Evolutionary conservation across 2,329 filamentous ascomycete genomes (phyloP).

Genomic region (Ophiostoma angusticollis): DNA sequence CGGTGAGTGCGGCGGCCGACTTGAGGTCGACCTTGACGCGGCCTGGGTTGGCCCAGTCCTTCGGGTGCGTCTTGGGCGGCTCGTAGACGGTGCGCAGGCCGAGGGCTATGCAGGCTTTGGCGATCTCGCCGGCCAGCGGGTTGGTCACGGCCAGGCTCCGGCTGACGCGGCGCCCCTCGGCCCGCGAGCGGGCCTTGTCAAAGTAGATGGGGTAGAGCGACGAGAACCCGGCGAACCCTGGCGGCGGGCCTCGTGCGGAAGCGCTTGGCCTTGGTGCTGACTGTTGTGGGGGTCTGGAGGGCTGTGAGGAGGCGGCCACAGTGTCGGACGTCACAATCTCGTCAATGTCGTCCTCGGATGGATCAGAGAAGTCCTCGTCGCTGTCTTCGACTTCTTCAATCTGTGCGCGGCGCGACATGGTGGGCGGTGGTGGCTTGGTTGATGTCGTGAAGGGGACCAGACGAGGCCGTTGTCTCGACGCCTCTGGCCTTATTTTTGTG

Average conservation of each 20-base stretch:
- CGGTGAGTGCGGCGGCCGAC: constrained; percentile 20
- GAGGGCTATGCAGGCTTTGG: constrained; percentile 66
- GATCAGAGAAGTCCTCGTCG: constrained; percentile 63
- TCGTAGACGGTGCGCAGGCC: constrained; percentile 69
- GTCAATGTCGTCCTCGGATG: constrained; percentile 72
- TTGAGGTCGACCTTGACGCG: constrained; percentile 64
- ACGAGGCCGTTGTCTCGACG: too few species aligned
- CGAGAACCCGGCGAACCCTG: constrained; percentile 62
- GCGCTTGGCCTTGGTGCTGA: too few species aligned
- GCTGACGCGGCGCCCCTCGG: constrained; percentile 69
- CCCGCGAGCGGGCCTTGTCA: constrained; percentile 59
- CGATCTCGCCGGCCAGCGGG: constrained; percentile 80
- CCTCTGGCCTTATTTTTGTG: too few species aligned
- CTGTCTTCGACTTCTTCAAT: constrained; percentile 88
- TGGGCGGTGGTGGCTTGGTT: constrained; percentile 12
- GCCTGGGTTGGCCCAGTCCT: constrained; percentile 96
- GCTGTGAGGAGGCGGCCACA: constrained; percentile 27
- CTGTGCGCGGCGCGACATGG: constrained; percentile 64
- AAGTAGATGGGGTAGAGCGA: constrained; percentile 96
- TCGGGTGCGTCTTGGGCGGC: constrained; percentile 82
- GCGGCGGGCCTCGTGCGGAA: constrained; percentile 26
- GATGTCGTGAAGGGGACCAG: neutral
- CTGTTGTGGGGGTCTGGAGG: constrained; percentile 16
- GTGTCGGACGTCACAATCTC: constrained; percentile 48
- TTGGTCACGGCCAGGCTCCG: constrained; percentile 61